Conservation (phyloP, 2,329 filamentous ascomycete species). For the Pyrenochaeta sp. region DNA sequence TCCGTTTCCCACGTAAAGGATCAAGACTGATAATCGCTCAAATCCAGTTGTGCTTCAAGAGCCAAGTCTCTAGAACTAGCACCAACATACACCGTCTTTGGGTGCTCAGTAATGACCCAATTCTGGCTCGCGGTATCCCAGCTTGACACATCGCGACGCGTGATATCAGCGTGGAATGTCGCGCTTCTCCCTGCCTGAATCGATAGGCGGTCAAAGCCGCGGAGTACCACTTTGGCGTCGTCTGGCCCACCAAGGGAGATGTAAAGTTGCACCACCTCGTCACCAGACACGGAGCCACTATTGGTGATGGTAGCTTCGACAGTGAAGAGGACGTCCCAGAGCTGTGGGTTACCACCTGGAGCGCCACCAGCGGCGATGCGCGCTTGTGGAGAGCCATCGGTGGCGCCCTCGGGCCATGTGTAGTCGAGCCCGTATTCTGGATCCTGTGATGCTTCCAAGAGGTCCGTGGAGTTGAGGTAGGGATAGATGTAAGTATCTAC, state of each 20-base stretch:
- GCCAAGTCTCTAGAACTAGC: slow-evolving; percentile 66
- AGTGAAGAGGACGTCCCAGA: slow-evolving; percentile 75
- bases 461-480: slow-evolving; percentile 71
- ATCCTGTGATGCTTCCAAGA: slow-evolving; percentile 65
- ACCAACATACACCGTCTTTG: slow-evolving; percentile 69
- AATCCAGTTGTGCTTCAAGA: slow-evolving; percentile 49
- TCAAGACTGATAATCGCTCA: slow-evolving; percentile 25
- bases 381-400: slow-evolving; percentile 65
- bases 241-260: slow-evolving; percentile 79
- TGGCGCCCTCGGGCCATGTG: slow-evolving; percentile 66
- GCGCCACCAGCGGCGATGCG: slow-evolving; percentile 70
- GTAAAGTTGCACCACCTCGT: slow-evolving; percentile 79
- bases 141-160: slow-evolving; percentile 83
- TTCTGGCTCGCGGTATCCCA: slow-evolving; percentile 85
- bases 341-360: slow-evolving; percentile 65
- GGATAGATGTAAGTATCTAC: slow-evolving; percentile 73
- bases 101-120: slow-evolving; percentile 72
- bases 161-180: slow-evolving; percentile 74
- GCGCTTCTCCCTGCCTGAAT: slow-evolving; percentile 74
- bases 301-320: slow-evolving; percentile 75
- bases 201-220: slow-evolving; percentile 80
- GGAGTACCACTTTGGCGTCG: slow-evolving; percentile 72
- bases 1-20: background rate
- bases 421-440: slow-evolving; percentile 67
- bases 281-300: slow-evolving; percentile 70